These are phyloP conservation scores for Acanthamoeba castellanii DNA, from an alignment of 208 protist species.

Conservation along the genomic window DNA sequence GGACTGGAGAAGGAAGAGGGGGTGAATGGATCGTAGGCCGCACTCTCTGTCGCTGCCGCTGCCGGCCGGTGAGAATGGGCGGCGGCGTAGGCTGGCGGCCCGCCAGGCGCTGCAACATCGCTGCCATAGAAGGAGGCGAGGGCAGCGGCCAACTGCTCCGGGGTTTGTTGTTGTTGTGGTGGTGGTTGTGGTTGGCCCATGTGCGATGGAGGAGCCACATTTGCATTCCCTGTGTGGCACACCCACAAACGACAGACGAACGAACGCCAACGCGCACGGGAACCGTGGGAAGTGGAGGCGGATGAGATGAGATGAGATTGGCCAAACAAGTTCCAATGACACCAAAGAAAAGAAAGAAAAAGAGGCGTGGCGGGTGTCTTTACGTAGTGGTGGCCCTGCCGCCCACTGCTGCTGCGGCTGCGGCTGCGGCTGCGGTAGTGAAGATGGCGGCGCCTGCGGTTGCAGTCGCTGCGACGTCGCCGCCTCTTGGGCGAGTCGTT, in stretches of 20 bases:
- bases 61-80: too few relatives aligned
- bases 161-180: background rate
- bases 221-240: too few relatives aligned
- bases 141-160: conserved; percentile 8
- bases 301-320: background rate
- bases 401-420: background rate
- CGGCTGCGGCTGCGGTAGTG: background rate
- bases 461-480: background rate
- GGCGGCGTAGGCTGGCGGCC: background rate
- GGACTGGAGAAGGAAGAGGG: background rate
- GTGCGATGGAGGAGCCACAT: too few relatives aligned
- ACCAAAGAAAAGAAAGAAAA: background rate
- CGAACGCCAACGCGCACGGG: background rate
- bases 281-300: too few relatives aligned
- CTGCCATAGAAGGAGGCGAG: conserved; percentile 19
- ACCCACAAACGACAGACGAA: too few relatives aligned
- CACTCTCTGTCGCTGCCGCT: too few relatives aligned
- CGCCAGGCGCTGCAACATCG: background rate
- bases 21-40: background rate
- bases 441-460: background rate
- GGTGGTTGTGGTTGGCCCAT: too few relatives aligned
- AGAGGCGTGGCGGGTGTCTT: background rate
- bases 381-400: background rate
- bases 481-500: background rate
- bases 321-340: background rate